Evolutionary conservation across 371 early-diverging fungal species (phyloP).

Genomic region (Conidiobolus coronatus): DNA sequence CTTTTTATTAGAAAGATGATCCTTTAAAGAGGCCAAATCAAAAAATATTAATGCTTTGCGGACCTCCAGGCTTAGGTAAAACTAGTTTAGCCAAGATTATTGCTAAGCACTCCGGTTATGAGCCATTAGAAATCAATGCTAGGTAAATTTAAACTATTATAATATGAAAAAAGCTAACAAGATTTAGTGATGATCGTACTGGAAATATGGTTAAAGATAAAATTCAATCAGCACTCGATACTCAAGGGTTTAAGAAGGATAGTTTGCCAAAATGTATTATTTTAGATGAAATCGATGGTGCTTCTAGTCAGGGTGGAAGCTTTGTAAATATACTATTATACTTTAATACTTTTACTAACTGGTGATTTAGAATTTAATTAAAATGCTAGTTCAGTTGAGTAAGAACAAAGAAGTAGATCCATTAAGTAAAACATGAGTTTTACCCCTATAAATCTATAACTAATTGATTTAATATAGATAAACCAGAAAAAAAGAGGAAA

Average conservation of each 20-base stretch:
- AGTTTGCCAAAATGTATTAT: conserved; percentile 64
- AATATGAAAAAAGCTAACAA: not conserved
- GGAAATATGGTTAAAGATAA: conserved; percentile 42
- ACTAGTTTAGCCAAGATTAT: conserved; percentile 93
- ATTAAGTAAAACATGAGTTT: too few relatives aligned
- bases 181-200: conserved; percentile 77
- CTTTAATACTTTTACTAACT: conserved; percentile 3
- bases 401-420: not conserved
- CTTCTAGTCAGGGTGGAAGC: conserved; percentile 37
- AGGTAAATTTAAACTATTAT: conserved; percentile 23
- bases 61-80: conserved; percentile 97
- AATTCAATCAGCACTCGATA: conserved; percentile 49
- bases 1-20: conserved; percentile 8
- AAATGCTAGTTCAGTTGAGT: conserved; percentile 23
- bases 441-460: too few relatives aligned
- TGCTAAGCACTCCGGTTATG: conserved; percentile 79
- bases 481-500: too few relatives aligned
- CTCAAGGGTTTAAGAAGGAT: conserved; percentile 32
- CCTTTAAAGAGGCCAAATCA: conserved; percentile 8
- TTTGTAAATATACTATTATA: conserved; percentile 10
- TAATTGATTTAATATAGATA: too few relatives aligned
- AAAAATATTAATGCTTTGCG: conserved; percentile 75
- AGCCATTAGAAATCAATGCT: conserved; percentile 92
- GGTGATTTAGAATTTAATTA: conserved; percentile 52
- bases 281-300: conserved; percentile 96